Percentiles rank a stretch among this genome's conserved stretches.
Evolutionary conservation across 495 filamentous ascomycete species (phyloP).

Genomic region (Penicillium parvum): DNA sequence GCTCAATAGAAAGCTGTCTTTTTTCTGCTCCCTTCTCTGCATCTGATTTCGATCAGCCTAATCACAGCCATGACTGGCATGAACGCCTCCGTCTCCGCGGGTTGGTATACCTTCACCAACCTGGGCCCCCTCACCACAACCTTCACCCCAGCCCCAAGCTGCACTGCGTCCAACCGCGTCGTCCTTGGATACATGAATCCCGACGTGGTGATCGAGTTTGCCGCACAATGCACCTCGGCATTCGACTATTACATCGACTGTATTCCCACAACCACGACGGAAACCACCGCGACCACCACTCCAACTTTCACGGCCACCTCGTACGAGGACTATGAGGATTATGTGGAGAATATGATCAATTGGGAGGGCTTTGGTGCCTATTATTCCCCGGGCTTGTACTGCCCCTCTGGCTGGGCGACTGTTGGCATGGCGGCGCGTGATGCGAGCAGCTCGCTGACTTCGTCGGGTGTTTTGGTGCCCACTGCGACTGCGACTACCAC

Average conservation of each 20-base stretch:
- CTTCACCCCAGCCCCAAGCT: conserved; percentile 8
- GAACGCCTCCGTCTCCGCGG: conserved; percentile 3
- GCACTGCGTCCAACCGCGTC: neutral
- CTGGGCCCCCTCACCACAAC: conserved; percentile 7
- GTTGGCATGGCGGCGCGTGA: conserved; percentile 7
- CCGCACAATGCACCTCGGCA: neutral
- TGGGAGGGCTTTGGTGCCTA: too few relatives aligned
- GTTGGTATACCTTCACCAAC: conserved; percentile 10
- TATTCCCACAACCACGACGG: conserved; percentile 1
- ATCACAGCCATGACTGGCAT: neutral
- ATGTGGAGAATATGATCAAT: too few relatives aligned
- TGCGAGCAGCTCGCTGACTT: neutral
- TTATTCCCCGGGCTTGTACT: conserved; percentile 12
- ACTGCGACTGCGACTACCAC: neutral
- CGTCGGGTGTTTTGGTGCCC: conserved; percentile 1
- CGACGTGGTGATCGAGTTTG: neutral
- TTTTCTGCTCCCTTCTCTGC: too few relatives aligned
- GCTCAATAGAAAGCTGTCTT: too few relatives aligned
- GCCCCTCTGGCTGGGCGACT: conserved; percentile 9
- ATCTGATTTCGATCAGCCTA: too few relatives aligned
- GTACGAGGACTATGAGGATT: neutral
- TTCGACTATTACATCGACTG: neutral
- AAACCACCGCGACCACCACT: neutral
- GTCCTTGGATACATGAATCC: neutral
- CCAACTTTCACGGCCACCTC: too few relatives aligned